Percentiles rank a stretch among this genome's conserved stretches.
Evolutionary conservation across 2,329 filamentous ascomycete genomes (phyloP).

Genomic region (Colletotrichum melonis): DNA sequence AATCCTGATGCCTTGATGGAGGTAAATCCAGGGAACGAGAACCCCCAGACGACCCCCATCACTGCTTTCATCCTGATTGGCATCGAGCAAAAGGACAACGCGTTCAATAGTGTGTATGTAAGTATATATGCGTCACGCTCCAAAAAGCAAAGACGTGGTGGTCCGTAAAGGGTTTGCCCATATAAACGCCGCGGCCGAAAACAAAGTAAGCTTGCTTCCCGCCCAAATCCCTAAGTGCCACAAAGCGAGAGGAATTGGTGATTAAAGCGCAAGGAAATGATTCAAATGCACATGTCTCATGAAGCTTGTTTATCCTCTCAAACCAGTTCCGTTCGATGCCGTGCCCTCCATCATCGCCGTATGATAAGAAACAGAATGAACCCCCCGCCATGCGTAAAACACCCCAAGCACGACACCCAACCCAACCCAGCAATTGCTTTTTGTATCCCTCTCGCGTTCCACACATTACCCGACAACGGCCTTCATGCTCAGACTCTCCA

Average conservation of each 20-base stretch:
- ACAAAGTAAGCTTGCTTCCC: not conserved
- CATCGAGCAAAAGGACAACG: not conserved
- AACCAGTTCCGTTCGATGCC: not conserved
- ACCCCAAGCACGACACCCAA: not conserved
- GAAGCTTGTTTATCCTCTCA: constrained; percentile 8
- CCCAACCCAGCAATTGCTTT: not conserved
- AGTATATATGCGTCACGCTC: not conserved
- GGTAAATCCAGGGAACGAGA: not conserved
- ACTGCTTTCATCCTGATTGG: not conserved
- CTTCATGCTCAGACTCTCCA: constrained; percentile 93
- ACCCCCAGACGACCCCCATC: not conserved
- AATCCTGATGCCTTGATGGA: not conserved
- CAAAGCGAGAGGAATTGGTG: not conserved
- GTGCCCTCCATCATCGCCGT: not conserved
- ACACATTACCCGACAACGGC: constrained; percentile 73
- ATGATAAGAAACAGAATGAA: not conserved
- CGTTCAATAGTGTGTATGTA: not conserved
- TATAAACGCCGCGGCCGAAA: constrained; percentile 1
- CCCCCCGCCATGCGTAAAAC: not conserved
- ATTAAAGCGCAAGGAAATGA: not conserved
- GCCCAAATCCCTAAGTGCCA: not conserved
- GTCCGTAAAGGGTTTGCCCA: not conserved
- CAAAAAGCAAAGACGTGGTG: not conserved
- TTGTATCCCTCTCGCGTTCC: no score
- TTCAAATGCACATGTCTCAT: constrained; percentile 21